Evolutionary conservation across 352 stramenopile genomes (phyloP), one percentile per base, ranked within the genome.

Genomic region (Poterioochromonas sp.): DNA sequence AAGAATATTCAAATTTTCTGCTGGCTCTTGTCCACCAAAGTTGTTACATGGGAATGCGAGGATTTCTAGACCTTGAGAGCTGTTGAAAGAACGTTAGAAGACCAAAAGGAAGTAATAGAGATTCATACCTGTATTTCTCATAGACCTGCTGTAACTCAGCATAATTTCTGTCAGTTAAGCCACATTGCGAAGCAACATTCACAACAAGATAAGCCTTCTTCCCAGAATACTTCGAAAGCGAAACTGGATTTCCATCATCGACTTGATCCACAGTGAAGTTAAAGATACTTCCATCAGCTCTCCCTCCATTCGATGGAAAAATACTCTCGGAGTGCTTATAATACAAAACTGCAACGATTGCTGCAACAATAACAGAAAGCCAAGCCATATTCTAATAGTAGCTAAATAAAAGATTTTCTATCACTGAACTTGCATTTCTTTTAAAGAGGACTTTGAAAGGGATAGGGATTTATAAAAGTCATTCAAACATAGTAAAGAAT

Each of bases 31-130:
- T n/a, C 11, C 11, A 8, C 32, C 18, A 37, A 78, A 69, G 20
- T 63, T 78, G 47, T 78, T 69, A 53, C 71, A 78, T 44, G 71
- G 71, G 32, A 78, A 78, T 34, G 71, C 71, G 2, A 78, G 47
- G 20, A 78, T 78, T 53, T 78, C 43, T 1, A 78, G 47, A 40
- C 69, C 69, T 44, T 77, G 69, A 26, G 34, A 35, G 29, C 58
- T 68, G 34, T 39, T 40, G 8, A 11, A 68, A 58, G 26, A 15
- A 58, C 47, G 47, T 58, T 58, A 58, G 47, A 58, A 58, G 26
- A 26, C 26, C 47, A 58, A 58, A 26, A 15, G 26, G 26, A 15
- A 15, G 15, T 26, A 58, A 26, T 26, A 58, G 47, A 26, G 47
- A 18, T 26, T 18, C 62, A 35, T 64, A 63, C 34, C 34, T 34